Evolutionary conservation across 495 filamentous ascomycete genomes (phyloP).

Genomic region (Aspergillus incahuasiensis): DNA sequence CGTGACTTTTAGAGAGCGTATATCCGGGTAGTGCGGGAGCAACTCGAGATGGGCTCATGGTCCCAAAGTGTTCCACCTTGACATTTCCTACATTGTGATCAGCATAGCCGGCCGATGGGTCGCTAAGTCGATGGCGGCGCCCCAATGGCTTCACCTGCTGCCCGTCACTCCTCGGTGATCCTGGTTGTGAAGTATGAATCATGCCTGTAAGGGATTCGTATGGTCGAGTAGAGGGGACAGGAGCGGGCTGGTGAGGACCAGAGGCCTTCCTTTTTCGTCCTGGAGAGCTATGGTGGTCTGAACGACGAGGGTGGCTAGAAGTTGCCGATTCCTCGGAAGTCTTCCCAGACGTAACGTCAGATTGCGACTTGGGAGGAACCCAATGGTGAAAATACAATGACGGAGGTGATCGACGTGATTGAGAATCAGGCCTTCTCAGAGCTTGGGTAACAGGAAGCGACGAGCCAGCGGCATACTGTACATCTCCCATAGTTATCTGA

Average conservation of each 20-base stretch:
- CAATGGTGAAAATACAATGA: slow-evolving; percentile 90
- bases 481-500: slow-evolving; percentile 29
- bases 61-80: slow-evolving; percentile 4
- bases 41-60: neutral
- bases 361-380: slow-evolving; percentile 64
- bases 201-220: slow-evolving; percentile 2
- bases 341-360: slow-evolving; percentile 27
- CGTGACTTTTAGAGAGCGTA: neutral
- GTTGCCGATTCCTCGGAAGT: slow-evolving; percentile 24
- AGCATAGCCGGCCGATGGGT: slow-evolving; percentile 2
- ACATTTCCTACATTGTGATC: neutral
- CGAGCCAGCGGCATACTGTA: slow-evolving; percentile 27
- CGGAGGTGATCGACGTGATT: slow-evolving; percentile 54
- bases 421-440: slow-evolving; percentile 43
- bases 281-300: slow-evolving; percentile 35
- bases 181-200: slow-evolving; percentile 8
- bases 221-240: slow-evolving; percentile 28
- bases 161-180: slow-evolving; percentile 2
- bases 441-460: slow-evolving; percentile 36
- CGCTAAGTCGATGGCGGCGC: slow-evolving; percentile 14
- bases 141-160: neutral
- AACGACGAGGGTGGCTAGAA: slow-evolving; percentile 23
- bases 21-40: neutral
- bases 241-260: slow-evolving; percentile 33
- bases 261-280: slow-evolving; percentile 41